Conservation (phyloP, 306 rosid genomes). For the Hippophae gyantsensis region DNA sequence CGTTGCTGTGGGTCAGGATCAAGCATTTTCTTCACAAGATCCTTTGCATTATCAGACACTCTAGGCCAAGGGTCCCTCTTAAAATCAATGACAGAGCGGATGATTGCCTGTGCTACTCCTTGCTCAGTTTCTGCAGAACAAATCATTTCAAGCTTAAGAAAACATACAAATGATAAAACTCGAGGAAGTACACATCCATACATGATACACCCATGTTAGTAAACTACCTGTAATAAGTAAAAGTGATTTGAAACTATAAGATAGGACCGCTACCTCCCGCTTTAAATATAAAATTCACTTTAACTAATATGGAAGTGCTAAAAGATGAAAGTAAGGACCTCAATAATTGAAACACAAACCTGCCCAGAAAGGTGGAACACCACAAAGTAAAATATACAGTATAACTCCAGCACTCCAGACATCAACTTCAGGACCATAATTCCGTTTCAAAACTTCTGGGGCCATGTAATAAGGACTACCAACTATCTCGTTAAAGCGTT, state of each 20-base stretch:
- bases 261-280: too few species aligned
- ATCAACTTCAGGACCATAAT: conserved; percentile 77
- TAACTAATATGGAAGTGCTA: not conserved
- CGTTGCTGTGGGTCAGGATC: conserved; percentile 37
- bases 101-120: conserved; percentile 52
- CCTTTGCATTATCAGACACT: conserved; percentile 42
- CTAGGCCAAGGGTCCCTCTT: conserved; percentile 54
- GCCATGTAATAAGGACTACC: conserved; percentile 92
- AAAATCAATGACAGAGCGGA: conserved; percentile 40
- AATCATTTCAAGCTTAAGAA: conserved; percentile 7
- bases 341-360: conserved; percentile 36
- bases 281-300: not conserved
- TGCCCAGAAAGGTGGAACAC: conserved; percentile 93
- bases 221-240: too few species aligned
- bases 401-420: conserved; percentile 93
- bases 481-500: conserved; percentile 47
- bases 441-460: conserved; percentile 73
- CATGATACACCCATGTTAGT: too few species aligned
- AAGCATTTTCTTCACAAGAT: conserved; percentile 44
- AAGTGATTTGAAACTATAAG: too few species aligned
- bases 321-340: not conserved
- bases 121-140: conserved; percentile 44
- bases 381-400: conserved; percentile 70
- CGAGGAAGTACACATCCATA: not conserved
- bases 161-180: not conserved